These are phyloP conservation scores for Didymella keratinophila DNA, from an alignment of 2,329 filamentous ascomycete genomes.

Conservation along the genomic window DNA sequence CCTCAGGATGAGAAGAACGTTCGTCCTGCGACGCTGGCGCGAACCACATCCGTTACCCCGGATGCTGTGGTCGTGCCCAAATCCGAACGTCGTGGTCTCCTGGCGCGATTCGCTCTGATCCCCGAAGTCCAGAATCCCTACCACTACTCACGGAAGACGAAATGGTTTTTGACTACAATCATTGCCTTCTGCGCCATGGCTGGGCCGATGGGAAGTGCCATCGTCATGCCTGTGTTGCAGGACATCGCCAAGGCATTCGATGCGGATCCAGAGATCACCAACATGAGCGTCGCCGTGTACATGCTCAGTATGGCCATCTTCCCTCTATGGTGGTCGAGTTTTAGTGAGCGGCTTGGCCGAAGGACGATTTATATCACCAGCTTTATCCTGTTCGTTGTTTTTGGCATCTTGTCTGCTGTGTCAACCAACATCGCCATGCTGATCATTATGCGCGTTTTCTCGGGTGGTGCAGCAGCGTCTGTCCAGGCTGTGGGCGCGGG, in stretches of 20 bases:
- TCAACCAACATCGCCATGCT: constrained; percentile 50
- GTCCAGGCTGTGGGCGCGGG: constrained; percentile 52
- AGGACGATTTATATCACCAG: constrained; percentile 49
- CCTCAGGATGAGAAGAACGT: constrained; percentile 29
- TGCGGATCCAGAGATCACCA: constrained; percentile 46
- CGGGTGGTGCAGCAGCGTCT: constrained; percentile 49
- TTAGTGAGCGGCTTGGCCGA: constrained; percentile 48
- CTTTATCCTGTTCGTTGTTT: constrained; percentile 47
- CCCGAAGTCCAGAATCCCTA: constrained; percentile 81
- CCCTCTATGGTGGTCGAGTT: constrained; percentile 52
- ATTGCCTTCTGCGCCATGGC: constrained; percentile 79
- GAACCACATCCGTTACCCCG: constrained; percentile 45
- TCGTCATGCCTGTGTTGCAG: constrained; percentile 69
- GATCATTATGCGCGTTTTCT: constrained; percentile 46
- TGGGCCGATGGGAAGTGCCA: constrained; percentile 83
- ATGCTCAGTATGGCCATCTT: constrained; percentile 54
- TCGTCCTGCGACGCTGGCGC: constrained; percentile 31
- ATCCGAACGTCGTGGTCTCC: constrained; percentile 71
- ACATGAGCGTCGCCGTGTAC: constrained; percentile 52
- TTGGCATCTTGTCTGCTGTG: constrained; percentile 45
- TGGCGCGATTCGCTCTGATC: constrained; percentile 74
- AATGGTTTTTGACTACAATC: constrained; percentile 84
- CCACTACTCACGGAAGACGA: constrained; percentile 74
- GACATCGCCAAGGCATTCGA: constrained; percentile 45
- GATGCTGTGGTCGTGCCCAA: constrained; percentile 60